phyloP scores from a whole-genome alignment of 2,329 filamentous ascomycete species.

The Aspergillus costaricaensis region DNA sequence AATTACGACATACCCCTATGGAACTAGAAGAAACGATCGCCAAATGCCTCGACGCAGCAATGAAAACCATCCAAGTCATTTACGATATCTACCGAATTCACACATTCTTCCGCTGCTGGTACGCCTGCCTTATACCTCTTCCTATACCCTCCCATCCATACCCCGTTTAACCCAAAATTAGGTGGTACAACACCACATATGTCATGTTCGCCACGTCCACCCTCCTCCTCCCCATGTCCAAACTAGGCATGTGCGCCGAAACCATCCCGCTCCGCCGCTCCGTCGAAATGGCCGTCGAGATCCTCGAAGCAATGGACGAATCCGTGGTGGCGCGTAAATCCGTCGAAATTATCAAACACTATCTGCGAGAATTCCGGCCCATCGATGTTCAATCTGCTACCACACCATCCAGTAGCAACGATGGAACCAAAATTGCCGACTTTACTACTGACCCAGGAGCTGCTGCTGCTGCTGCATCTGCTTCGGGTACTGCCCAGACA shows the following conservation, averaged over 20 bases:
- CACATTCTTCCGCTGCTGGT: constrained; percentile 48
- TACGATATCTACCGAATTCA: constrained; percentile 43
- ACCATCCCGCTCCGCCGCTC: constrained; percentile 31
- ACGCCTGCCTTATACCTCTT: neutral
- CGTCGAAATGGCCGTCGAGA: constrained; percentile 43
- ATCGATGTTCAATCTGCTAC: constrained; percentile 1
- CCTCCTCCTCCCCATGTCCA: constrained; percentile 39
- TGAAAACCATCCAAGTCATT: constrained; percentile 43
- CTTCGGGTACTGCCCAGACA: constrained; percentile 7
- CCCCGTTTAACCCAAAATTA: constrained; percentile 15
- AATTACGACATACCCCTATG: constrained; percentile 28
- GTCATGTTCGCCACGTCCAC: constrained; percentile 44
- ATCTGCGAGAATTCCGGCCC: constrained; percentile 32
- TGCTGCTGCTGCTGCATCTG: constrained; percentile 11
- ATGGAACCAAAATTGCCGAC: neutral
- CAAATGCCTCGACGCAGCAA: constrained; percentile 44
- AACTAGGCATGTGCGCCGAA: constrained; percentile 30
- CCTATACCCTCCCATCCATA: neutral
- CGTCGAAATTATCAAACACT: constrained; percentile 39
- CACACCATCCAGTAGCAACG: neutral
- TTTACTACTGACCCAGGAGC: neutral
- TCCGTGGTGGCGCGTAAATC: constrained; percentile 44
- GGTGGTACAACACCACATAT: constrained; percentile 49
- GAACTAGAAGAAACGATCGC: constrained; percentile 34
- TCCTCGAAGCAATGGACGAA: constrained; percentile 48